phyloP scores from a whole-genome alignment of 2,329 filamentous ascomycete genomes.

The Hirsutella rhossiliensis region DNA sequence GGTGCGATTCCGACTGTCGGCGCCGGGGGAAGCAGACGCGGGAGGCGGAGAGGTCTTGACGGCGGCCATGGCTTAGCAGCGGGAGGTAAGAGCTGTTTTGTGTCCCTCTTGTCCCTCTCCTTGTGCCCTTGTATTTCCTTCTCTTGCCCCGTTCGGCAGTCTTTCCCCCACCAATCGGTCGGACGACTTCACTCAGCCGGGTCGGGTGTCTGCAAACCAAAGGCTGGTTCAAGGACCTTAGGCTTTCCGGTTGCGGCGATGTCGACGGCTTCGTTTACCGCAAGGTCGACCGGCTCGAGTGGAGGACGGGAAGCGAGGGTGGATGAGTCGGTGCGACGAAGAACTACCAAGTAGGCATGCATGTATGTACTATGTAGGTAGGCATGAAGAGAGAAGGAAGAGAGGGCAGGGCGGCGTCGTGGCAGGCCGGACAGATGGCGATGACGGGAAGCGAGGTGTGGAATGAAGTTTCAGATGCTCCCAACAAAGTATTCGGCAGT shows the following conservation, averaged over 20 bases:
- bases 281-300: not conserved
- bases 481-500: conserved; percentile 1
- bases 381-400: not conserved
- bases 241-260: too few species aligned
- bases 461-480: conserved; percentile 2
- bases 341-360: not conserved
- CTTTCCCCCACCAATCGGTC: too few species aligned
- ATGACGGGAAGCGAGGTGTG: conserved; percentile 1
- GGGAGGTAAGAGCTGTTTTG: not conserved
- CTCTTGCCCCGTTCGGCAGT: too few species aligned
- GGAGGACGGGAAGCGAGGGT: not conserved
- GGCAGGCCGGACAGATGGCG: conserved; percentile 3
- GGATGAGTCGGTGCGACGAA: not conserved
- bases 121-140: not conserved
- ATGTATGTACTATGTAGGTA: conserved; percentile 1
- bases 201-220: too few species aligned
- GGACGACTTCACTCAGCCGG: too few species aligned
- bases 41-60: conserved; percentile 21
- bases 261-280: too few species aligned
- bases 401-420: not conserved
- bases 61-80: conserved; percentile 18
- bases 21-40: conserved; percentile 14
- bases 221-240: too few species aligned
- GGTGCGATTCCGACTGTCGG: conserved; percentile 8
- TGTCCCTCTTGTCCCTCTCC: not conserved